phyloP scores from a whole-genome alignment of 1,284 basidiomycete species.

The Vanrija pseudolonga region DNA sequence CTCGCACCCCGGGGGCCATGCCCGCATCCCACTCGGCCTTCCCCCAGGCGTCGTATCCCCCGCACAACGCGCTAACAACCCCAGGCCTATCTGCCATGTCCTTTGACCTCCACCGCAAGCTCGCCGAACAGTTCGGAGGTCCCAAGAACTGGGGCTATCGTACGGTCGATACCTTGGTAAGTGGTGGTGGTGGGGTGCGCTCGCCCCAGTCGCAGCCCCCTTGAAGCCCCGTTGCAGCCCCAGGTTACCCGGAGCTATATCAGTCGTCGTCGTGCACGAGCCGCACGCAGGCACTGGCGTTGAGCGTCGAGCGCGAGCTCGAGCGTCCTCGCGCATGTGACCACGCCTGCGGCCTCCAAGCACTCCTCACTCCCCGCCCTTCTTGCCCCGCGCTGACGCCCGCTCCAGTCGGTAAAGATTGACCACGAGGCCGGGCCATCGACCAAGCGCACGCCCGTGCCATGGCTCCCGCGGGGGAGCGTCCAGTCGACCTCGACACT shows the following conservation, averaged over 20 bases:
- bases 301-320: too few relatives aligned
- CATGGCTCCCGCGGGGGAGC: slow-evolving; percentile 40
- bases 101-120: slow-evolving; percentile 70
- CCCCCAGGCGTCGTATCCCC: neutral
- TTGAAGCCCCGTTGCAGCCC: neutral
- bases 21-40: too few relatives aligned
- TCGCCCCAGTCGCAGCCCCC: neutral
- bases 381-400: neutral
- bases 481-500: slow-evolving; percentile 36
- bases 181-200: too few relatives aligned
- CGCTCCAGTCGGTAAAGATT: slow-evolving; percentile 37
- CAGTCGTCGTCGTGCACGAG: neutral
- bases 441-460: slow-evolving; percentile 32
- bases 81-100: slow-evolving; percentile 65
- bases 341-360: too few relatives aligned
- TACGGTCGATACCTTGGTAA: slow-evolving; percentile 54
- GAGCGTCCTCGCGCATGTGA: too few relatives aligned
- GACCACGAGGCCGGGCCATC: slow-evolving; percentile 33
- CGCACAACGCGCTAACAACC: neutral
- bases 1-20: too few relatives aligned
- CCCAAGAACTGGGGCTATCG: slow-evolving; percentile 79
- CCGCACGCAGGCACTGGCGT: too few relatives aligned
- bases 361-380: too few relatives aligned
- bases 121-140: slow-evolving; percentile 72
- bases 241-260: too few relatives aligned